phyloP scores from a whole-genome alignment of 2,329 filamentous ascomycete genomes.

The Penicillium palitans region DNA sequence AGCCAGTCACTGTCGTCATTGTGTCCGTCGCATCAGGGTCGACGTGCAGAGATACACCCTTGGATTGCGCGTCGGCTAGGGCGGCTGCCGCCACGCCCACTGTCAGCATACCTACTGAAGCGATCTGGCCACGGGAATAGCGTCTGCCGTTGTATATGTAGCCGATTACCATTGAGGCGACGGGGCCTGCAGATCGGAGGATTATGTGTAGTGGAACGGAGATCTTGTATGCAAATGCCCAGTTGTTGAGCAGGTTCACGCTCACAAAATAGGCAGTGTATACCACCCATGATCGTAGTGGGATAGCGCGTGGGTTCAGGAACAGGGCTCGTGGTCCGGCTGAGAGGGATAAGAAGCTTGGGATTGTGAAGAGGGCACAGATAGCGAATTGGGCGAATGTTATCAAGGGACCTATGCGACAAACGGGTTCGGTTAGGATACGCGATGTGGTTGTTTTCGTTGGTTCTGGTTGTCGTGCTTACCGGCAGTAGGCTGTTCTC shows the following conservation, averaged over 20 bases:
- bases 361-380: slow-evolving; percentile 74
- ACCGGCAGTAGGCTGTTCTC: slow-evolving; percentile 82
- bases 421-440: background rate
- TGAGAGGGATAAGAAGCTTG: slow-evolving; percentile 69
- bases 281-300: slow-evolving; percentile 78
- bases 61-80: slow-evolving; percentile 82
- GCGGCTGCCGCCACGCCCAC: slow-evolving; percentile 83
- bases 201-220: slow-evolving; percentile 98
- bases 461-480: slow-evolving; percentile 30
- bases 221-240: slow-evolving; percentile 95
- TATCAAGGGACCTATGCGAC: slow-evolving; percentile 67
- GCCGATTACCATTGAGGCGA: slow-evolving; percentile 92
- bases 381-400: slow-evolving; percentile 89
- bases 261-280: slow-evolving; percentile 89
- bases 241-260: slow-evolving; percentile 96
- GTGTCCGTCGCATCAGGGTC: slow-evolving; percentile 33
- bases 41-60: slow-evolving; percentile 53
- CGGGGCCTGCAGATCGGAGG: slow-evolving; percentile 88
- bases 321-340: slow-evolving; percentile 65
- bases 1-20: slow-evolving; percentile 59
- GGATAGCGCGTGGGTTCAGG: slow-evolving; percentile 74
- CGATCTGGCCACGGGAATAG: slow-evolving; percentile 76
- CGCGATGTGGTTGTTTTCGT: background rate
- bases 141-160: slow-evolving; percentile 75
- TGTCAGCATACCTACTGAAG: slow-evolving; percentile 80